Percentiles rank a stretch among this genome's conserved stretches.
These are phyloP conservation scores for Sutorius eximius DNA, from an alignment of 1,284 basidiomycete genomes.

Conservation along the genomic window DNA sequence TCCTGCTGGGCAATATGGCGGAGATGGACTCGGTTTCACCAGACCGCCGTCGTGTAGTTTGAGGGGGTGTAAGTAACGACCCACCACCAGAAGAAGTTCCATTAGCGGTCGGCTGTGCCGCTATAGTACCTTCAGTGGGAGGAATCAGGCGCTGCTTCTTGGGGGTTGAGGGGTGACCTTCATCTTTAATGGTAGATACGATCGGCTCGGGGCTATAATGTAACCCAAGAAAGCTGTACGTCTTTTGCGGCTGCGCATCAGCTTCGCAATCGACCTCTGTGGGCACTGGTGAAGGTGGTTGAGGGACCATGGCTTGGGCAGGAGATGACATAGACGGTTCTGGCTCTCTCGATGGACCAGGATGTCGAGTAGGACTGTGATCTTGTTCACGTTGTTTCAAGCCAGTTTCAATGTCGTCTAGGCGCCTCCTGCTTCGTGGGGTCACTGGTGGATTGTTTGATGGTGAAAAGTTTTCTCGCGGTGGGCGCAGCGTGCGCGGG, in stretches of 20 bases:
- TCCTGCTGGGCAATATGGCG: slow-evolving; percentile 7
- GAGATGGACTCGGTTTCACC: not conserved
- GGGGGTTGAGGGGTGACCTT: slow-evolving; percentile 24
- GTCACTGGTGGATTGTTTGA: slow-evolving; percentile 1
- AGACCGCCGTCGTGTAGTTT: slow-evolving; percentile 16
- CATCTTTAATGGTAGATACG: slow-evolving; percentile 8
- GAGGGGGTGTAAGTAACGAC: slow-evolving; percentile 23
- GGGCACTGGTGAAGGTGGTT: slow-evolving; percentile 29
- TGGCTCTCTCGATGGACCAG: slow-evolving; percentile 6
- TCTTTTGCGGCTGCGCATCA: slow-evolving; percentile 17
- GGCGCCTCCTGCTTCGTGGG: slow-evolving; percentile 18
- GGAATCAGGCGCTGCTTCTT: slow-evolving; percentile 24
- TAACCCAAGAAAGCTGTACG: slow-evolving; percentile 30
- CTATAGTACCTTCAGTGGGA: not conserved
- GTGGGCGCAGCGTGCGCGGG: not conserved
- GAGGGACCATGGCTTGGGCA: slow-evolving; percentile 3
- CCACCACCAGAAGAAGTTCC: not conserved
- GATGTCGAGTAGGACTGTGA: slow-evolving; percentile 10
- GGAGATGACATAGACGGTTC: not conserved
- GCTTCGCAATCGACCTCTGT: slow-evolving; percentile 26
- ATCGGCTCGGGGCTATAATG: slow-evolving; percentile 12
- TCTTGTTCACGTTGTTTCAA: slow-evolving; percentile 22
- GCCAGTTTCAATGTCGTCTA: slow-evolving; percentile 19
- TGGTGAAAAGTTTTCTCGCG: not conserved
- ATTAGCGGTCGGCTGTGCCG: not conserved